phyloP scores from a whole-genome alignment of 2,329 filamentous ascomycete species.

The Chaetomium olivaceum region DNA sequence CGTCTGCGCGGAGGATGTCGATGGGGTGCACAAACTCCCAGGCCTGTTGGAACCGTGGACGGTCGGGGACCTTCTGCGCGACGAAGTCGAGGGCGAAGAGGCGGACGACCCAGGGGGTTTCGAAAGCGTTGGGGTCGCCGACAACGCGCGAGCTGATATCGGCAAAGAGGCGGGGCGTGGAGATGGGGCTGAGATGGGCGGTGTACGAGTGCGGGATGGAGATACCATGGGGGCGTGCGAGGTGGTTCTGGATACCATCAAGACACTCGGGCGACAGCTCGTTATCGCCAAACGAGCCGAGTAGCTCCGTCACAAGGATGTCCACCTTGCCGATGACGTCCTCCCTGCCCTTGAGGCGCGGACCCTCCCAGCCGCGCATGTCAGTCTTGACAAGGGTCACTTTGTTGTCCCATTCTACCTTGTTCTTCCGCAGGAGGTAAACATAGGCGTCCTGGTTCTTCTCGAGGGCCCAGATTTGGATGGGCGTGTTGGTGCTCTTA shows the following conservation, averaged over 20 bases:
- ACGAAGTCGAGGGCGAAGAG: conserved; percentile 88
- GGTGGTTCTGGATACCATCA: conserved; percentile 89
- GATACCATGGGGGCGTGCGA: conserved; percentile 77
- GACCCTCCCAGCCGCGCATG: conserved; percentile 95
- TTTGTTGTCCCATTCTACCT: conserved; percentile 72
- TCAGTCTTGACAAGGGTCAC: conserved; percentile 93
- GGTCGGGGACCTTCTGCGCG: conserved; percentile 61
- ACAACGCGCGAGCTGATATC: conserved; percentile 68
- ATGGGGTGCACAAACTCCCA: conserved; percentile 82
- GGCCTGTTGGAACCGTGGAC: conserved; percentile 67
- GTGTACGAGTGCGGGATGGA: conserved; percentile 94
- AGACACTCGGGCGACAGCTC: conserved; percentile 93
- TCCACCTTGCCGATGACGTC: conserved; percentile 67
- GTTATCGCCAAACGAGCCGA: conserved; percentile 95
- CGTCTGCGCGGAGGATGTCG: conserved; percentile 44
- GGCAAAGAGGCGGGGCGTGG: conserved; percentile 79
- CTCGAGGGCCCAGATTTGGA: conserved; percentile 90
- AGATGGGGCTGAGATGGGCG: conserved; percentile 88
- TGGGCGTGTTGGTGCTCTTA: conserved; percentile 69
- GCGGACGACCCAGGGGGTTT: conserved; percentile 94
- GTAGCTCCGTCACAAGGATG: conserved; percentile 88
- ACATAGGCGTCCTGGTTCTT: conserved; percentile 99
- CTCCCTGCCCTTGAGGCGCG: conserved; percentile 50
- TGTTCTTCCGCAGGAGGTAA: conserved; percentile 83
- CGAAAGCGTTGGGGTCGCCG: conserved; percentile 71